Base-by-base conservation (phyloP, 805 yeast species). In the Brettanomyces naardenensis region DNA sequence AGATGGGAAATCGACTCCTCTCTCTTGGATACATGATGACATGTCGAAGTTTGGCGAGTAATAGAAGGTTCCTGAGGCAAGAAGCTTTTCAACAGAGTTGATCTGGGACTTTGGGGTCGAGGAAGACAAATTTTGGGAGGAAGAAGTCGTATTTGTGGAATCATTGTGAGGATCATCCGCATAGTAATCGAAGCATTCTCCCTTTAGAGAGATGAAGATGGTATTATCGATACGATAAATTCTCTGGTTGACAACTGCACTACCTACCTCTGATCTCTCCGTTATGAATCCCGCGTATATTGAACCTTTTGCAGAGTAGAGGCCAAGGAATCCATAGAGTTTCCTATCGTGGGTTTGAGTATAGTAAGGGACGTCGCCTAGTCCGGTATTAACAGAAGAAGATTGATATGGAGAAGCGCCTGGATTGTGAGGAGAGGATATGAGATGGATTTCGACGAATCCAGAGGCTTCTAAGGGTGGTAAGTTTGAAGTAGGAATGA, bases 261-360 rank as follows among this genome's bases (percentile, higher is more conserved):
- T 69, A 0, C 83, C 90, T 5, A 78, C 76, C 37, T 70, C 73
- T 3, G 61, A 53, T 14, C 69, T 61, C 10, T 69, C 67, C 2
- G 83, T 72, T 21, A 83, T 68, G 31, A 82, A 69, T 2, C 79
- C 79, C 11, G 80, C 52, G 50, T 68, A 80, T 4, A 75, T 64
- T 33, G 67, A 61, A 3, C 72, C 73, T 46, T 78, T 76, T 13
- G 78, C 52, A 18, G 68, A 61, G 10, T 78, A 60, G 19, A 82
- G 54, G 1, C 94, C 94, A 20, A 81, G 53, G 27, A 82, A 67
- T 1, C 86, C 89, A 45, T 58, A 64, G 47, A 53, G 37, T 18
- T 44, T 37, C 6, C 27, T 38, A 6, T 41, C 34, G 13, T 23
- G 23, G 25, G 9, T n/a, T 11, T 21, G 6, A 7, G 25, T 13